Conservation (phyloP, 352 stramenopile species). For the Stramenopiles sp. region DNA sequence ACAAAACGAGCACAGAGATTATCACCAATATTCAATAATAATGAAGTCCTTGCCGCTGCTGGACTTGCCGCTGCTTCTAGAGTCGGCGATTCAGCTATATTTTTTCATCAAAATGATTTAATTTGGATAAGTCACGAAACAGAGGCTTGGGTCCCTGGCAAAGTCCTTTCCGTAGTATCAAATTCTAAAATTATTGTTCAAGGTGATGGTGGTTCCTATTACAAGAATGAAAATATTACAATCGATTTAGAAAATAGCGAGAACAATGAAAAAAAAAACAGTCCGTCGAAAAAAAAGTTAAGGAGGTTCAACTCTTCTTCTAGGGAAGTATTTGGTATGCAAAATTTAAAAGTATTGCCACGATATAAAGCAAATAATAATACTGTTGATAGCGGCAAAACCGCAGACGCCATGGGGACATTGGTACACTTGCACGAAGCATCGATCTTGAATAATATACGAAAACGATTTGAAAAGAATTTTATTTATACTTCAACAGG, state of each 20-base stretch:
- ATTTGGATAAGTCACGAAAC: not conserved
- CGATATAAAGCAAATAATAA: not conserved
- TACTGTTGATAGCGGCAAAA: not conserved
- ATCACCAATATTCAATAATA: not conserved
- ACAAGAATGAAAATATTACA: not conserved
- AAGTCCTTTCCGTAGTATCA: not conserved
- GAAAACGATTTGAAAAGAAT: slow-evolving; percentile 47
- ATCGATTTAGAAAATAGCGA: not conserved
- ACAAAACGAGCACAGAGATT: not conserved
- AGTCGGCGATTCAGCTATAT: not conserved
- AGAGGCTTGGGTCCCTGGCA: not conserved
- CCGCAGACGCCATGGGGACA: slow-evolving; percentile 34
- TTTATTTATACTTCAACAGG: slow-evolving; percentile 86
- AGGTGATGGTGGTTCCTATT: not conserved
- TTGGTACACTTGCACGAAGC: slow-evolving; percentile 67
- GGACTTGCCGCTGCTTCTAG: not conserved
- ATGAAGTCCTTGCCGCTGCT: not conserved
- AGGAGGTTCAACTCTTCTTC: not conserved
- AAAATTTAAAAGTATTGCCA: not conserved
- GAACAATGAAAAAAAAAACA: not conserved
- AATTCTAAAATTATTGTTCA: not conserved
- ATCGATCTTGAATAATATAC: slow-evolving; percentile 69
- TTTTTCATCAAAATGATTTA: not conserved
- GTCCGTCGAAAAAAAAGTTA: not conserved
- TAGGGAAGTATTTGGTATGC: not conserved